phyloP scores from a whole-genome alignment of 306 rosid species.

The Citrullus amarus region DNA sequence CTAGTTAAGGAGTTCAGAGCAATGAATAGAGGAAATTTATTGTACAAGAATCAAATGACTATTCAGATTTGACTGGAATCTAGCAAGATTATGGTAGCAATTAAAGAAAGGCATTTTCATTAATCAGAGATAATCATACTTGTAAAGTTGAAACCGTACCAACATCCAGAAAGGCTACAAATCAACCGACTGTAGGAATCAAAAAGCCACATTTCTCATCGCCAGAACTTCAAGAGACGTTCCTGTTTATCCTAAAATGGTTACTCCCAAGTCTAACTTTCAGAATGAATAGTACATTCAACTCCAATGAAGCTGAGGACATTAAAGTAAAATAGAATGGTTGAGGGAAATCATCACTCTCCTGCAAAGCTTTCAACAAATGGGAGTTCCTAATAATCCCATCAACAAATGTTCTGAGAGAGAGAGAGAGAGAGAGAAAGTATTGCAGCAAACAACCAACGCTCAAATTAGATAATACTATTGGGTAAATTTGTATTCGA shows the following conservation, averaged over 20 bases:
- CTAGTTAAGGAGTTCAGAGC: neutral
- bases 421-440: neutral
- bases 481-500: neutral
- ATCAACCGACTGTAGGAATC: neutral
- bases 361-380: neutral
- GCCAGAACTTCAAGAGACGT: neutral
- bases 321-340: neutral
- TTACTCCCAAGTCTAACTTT: neutral
- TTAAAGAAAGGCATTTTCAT: neutral
- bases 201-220: neutral
- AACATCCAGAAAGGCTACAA: neutral
- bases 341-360: neutral
- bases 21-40: neutral
- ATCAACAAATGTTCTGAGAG: neutral
- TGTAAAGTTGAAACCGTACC: neutral
- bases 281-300: neutral
- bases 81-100: neutral
- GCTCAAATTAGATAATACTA: conserved; percentile 3
- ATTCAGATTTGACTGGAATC: neutral
- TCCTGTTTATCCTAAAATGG: neutral
- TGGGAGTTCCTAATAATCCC: neutral
- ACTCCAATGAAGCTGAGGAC: neutral
- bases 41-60: neutral
- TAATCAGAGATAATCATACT: neutral
- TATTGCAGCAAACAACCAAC: conserved; percentile 8